Conservation (phyloP, 495 filamentous ascomycete species). For the Penicillium malachiteum region DNA sequence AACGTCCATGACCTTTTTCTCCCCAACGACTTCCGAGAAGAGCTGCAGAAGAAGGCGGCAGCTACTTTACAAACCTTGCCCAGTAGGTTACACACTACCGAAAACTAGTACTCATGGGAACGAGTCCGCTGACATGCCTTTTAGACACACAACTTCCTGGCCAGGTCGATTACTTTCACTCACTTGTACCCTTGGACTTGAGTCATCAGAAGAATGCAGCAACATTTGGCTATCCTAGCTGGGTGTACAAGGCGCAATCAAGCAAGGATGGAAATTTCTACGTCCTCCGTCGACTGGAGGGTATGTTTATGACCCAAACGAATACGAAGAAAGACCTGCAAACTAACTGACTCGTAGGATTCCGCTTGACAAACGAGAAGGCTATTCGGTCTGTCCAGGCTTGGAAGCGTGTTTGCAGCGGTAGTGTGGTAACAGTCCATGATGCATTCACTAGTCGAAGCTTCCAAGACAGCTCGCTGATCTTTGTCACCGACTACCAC, state of each 20-base stretch:
- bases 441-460: conserved; percentile 90
- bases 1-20: conserved; percentile 89
- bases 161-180: conserved; percentile 81
- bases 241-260: conserved; percentile 94
- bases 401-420: conserved; percentile 87
- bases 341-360: conserved; percentile 46
- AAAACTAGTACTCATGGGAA: too few species aligned
- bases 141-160: conserved; percentile 69
- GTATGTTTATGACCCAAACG: conserved; percentile 25
- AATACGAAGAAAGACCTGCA: not conserved
- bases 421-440: conserved; percentile 80
- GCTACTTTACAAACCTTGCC: conserved; percentile 81
- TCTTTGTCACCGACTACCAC: conserved; percentile 92
- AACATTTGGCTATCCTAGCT: conserved; percentile 81
- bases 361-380: conserved; percentile 81
- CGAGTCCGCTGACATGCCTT: not conserved
- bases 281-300: conserved; percentile 82
- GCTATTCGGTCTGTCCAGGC: conserved; percentile 80
- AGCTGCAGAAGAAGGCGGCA: conserved; percentile 84
- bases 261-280: conserved; percentile 83
- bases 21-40: conserved; percentile 77
- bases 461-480: conserved; percentile 91
- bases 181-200: conserved; percentile 85
- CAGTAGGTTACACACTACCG: conserved; percentile 50
- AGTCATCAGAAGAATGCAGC: conserved; percentile 71